Base-by-base conservation (phyloP, 768 basidiomycete species). In the Leccinum broughii region DNA sequence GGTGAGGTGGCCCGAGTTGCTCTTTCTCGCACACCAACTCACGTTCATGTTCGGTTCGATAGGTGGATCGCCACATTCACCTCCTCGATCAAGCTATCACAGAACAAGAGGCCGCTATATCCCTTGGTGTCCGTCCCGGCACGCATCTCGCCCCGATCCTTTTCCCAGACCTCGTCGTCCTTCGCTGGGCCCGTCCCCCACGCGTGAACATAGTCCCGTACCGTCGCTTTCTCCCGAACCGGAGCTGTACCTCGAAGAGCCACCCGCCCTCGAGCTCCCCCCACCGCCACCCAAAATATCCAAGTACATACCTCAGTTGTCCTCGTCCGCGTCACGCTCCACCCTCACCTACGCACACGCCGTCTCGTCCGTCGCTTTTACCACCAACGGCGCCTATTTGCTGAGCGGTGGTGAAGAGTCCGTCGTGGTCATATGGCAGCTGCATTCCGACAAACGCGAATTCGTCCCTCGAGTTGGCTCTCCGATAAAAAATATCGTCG, bases 1-100 rank as follows among this genome's bases (percentile, higher is more conserved):
- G 35, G 92, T 92, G 69, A 60, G 85, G 68, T 35, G 20, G 30
- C 17, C 32, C 32, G 32, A 15, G 39, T 51, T 53, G 1, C 48
- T 62, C 59, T 59, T 64, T 28, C 58, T 30, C 57, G n/a, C 37
- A 39, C 15, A 39, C 37, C 15, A 15, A 39, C 15, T 39, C 7
- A 39, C 6, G 7, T 15, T 39, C 26, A 37, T 52, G 55, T 4
- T 24, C 9, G 5, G 6, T 22, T 44, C 17, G 14, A 51, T 57
- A 94, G 92, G 83, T 93, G 13, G 89, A 93, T 63, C 81, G 92
- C 35, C 90, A 93, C 67, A 86, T 90, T 28, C 85, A 87, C 24
- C 80, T 90, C 44, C 77, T 95, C 26, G 90, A 94, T 64, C 85
- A 90, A 65, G 87, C 82, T 17, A 83, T 89, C 58, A 81, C 81